phyloP scores from a whole-genome alignment of 192 early-diverging fungal species.

The Funneliformis geosporum region DNA sequence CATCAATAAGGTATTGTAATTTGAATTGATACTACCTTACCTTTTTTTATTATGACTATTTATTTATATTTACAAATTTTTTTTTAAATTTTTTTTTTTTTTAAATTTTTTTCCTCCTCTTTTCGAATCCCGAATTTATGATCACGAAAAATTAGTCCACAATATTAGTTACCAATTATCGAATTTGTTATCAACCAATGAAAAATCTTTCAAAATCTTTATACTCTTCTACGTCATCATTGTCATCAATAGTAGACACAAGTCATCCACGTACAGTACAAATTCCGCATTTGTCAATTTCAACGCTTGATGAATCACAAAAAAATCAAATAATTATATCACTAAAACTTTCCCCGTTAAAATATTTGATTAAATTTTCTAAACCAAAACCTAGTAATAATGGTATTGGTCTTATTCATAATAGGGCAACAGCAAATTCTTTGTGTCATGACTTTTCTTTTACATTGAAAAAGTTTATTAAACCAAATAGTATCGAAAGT shows the following conservation, averaged over 20 bases:
- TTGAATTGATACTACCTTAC: neutral
- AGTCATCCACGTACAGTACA: neutral
- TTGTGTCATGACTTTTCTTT: conserved; percentile 26
- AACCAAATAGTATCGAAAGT: conserved; percentile 17
- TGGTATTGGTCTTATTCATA: neutral
- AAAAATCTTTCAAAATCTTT: conserved; percentile 9
- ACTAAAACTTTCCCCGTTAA: conserved; percentile 29
- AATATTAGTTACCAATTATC: conserved; percentile 30
- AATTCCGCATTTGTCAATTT: conserved; percentile 27
- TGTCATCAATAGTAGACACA: neutral
- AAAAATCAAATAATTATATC: conserved; percentile 20
- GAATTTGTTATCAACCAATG: conserved; percentile 27
- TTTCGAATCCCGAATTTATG: neutral
- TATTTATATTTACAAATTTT: too few species aligned
- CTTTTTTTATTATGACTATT: neutral
- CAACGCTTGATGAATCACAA: conserved; percentile 21
- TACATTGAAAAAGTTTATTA: conserved; percentile 3
- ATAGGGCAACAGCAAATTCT: conserved; percentile 20
- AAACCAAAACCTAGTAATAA: conserved; percentile 7
- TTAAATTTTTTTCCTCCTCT: neutral
- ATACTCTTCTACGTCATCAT: neutral
- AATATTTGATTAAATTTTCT: conserved; percentile 34
- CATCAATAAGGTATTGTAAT: conserved; percentile 19
- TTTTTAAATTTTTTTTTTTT: conserved; percentile 20
- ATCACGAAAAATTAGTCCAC: neutral